Conservation (phyloP, 2,329 filamentous ascomycete species). For the Teratosphaeria pseudoeucalypti region DNA sequence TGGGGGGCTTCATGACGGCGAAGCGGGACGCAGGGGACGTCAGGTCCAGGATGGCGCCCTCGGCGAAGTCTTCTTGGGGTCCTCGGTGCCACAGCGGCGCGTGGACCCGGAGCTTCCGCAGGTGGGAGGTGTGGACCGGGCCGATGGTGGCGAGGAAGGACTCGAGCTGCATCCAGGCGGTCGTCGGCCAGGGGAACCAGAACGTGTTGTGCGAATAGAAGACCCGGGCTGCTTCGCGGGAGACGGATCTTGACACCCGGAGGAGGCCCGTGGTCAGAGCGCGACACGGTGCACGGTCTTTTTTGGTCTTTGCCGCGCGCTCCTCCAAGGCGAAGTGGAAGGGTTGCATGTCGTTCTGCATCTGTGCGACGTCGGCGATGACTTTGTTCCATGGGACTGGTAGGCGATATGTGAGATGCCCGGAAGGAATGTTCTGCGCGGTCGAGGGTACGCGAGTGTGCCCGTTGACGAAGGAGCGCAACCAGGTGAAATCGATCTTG, state of each 20-base stretch:
- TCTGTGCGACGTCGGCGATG: conserved; percentile 3
- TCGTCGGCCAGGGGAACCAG: conserved; percentile 8
- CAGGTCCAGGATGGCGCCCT: conserved; percentile 14
- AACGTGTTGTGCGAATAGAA: conserved; percentile 13
- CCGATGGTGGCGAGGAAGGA: conserved; percentile 12
- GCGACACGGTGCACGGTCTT: conserved; percentile 5
- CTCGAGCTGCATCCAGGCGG: conserved; percentile 13
- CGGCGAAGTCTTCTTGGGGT: conserved; percentile 8
- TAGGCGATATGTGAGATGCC: conserved; percentile 4
- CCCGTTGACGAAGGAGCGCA: conserved; percentile 10
- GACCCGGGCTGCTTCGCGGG: conserved; percentile 5
- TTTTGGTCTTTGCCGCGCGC: conserved; percentile 9
- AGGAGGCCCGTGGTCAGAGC: conserved; percentile 9
- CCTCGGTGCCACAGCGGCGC: conserved; percentile 10
- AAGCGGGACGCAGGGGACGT: conserved; percentile 11
- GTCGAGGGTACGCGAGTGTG: conserved; percentile 9
- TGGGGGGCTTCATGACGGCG: conserved; percentile 8
- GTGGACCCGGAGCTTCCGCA: conserved; percentile 9
- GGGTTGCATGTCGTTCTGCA: conserved; percentile 9
- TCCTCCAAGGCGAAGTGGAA: conserved; percentile 10
- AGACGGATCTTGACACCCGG: conserved; percentile 6
- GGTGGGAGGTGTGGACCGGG: conserved; percentile 3
- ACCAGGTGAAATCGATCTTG: conserved; percentile 13
- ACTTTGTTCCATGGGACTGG: conserved; percentile 6
- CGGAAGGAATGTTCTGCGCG: neutral